Base-by-base conservation (phyloP, 2,329 filamentous ascomycete species). In the Didymella keratinophila region DNA sequence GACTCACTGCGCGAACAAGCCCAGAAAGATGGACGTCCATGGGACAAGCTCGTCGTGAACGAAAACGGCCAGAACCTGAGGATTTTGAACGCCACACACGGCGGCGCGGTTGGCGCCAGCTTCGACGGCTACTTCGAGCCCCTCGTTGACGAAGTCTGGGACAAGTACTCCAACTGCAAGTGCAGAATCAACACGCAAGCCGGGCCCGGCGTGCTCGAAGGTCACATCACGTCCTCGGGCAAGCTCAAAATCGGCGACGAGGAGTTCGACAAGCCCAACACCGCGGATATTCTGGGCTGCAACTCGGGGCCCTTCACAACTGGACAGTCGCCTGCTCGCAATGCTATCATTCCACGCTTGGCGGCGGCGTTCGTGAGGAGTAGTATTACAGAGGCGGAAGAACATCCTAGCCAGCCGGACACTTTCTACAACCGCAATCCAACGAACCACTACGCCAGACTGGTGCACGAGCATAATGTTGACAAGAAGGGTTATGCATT, bases 41-140 rank as follows among this genome's bases (percentile, higher is more conserved):
- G 56, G 56, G 56, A 58, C 37, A 58, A 58, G n/a, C 49, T 58
- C 2, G 25, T 53, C 4, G 49, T 58, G 30, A 30, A 36, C 27
- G 42, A 52, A 5, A 46, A 51, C n/a, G 48, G 43, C 4, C 47
- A 52, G 8, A 52, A 41, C 23, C 50, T 58, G 7, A 36, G 56
- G 2, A 53, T 58, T 21, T 18, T 58, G 1, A 58, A 58, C 39
- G 56, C 56, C 5, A 58, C 56, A 2, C 56, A 58, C 25, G 56
- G 56, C n/a, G 39, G 20, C 18, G 56, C 56, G n/a, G 56, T 58
- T 3, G 56, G 56, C 11, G 56, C 56, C 18, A 36, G 39, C 16
- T 58, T 58, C 43, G 21, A 25, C 14, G 56, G 56, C 49, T 58
- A 58, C 39, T 58, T 58, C 25, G 56, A 58, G 39, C 49, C 56